These are phyloP conservation scores for Reticulascus tulasneorum DNA, from an alignment of 2,329 filamentous ascomycete species.

Conservation along the genomic window DNA sequence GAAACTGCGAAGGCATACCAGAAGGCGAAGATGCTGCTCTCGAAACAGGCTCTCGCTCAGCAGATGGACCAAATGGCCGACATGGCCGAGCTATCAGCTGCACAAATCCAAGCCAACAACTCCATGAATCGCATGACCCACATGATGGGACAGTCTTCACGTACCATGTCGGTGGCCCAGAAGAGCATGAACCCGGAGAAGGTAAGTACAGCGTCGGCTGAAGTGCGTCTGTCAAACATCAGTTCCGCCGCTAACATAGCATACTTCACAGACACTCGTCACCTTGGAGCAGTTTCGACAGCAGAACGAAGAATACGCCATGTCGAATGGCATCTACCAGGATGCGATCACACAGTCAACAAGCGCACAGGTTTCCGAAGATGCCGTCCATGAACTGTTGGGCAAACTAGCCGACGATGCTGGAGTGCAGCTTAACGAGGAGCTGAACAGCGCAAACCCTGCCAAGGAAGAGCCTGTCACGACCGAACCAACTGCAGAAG, in stretches of 20 bases:
- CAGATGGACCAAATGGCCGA: conserved; percentile 64
- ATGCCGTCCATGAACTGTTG: conserved; percentile 82
- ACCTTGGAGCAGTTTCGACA: conserved; percentile 59
- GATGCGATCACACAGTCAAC: conserved; percentile 80
- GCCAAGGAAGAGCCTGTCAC: conserved; percentile 56
- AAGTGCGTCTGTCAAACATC: neutral
- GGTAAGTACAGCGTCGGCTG: conserved; percentile 24
- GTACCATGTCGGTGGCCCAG: conserved; percentile 56
- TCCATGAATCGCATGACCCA: conserved; percentile 62
- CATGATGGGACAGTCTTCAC: conserved; percentile 58
- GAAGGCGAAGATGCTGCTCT: conserved; percentile 59
- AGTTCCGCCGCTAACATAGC: neutral
- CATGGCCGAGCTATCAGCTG: conserved; percentile 57
- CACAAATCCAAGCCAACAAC: conserved; percentile 62
- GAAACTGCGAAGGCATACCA: conserved; percentile 61
- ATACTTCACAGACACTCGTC: conserved; percentile 43
- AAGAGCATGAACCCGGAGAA: conserved; percentile 56
- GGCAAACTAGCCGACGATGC: conserved; percentile 84
- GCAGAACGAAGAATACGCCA: conserved; percentile 61
- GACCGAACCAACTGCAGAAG: conserved; percentile 68
- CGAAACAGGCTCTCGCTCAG: conserved; percentile 57
- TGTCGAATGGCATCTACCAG: conserved; percentile 73
- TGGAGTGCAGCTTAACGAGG: conserved; percentile 74
- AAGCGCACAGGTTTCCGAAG: conserved; percentile 67
- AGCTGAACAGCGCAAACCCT: conserved; percentile 59